These are phyloP conservation scores for Penicillium sp. DNA, from an alignment of 2,329 filamentous ascomycete species.

Conservation along the genomic window DNA sequence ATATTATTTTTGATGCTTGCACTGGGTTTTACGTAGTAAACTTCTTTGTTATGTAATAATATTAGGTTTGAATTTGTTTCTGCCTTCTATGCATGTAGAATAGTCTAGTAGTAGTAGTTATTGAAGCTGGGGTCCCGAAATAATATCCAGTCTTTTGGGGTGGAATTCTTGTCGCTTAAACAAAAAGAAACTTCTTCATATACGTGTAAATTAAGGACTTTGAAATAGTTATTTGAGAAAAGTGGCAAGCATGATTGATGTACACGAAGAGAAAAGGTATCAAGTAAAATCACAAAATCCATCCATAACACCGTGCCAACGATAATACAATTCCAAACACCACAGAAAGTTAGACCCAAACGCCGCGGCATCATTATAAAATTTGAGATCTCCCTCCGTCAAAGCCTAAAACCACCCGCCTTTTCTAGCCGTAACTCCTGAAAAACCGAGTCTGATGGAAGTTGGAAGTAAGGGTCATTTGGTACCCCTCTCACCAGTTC, in stretches of 20 bases:
- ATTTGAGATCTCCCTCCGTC: not conserved
- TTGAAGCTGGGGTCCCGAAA: too few relatives aligned
- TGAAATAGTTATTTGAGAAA: not conserved
- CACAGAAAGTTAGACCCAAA: not conserved
- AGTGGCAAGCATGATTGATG: not conserved
- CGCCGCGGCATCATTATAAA: slow-evolving; percentile 8
- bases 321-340: slow-evolving; percentile 6
- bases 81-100: too few relatives aligned
- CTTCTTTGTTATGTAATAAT: too few relatives aligned
- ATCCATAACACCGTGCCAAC: slow-evolving; percentile 11
- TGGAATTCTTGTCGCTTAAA: too few relatives aligned
- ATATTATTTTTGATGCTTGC: too few relatives aligned
- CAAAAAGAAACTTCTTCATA: too few relatives aligned
- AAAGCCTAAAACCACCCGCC: not conserved
- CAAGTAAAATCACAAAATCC: slow-evolving; percentile 9
- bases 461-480: too few relatives aligned
- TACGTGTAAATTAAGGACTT: too few relatives aligned
- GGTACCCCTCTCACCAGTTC: slow-evolving; percentile 73
- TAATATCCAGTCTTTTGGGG: too few relatives aligned
- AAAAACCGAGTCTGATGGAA: slow-evolving; percentile 1
- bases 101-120: too few relatives aligned
- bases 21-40: too few relatives aligned
- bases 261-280: slow-evolving; percentile 15
- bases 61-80: too few relatives aligned
- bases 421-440: not conserved